These are phyloP conservation scores for Theileria orientalis DNA, from an alignment of 169 alveolate genomes.

Conservation along the genomic window DNA sequence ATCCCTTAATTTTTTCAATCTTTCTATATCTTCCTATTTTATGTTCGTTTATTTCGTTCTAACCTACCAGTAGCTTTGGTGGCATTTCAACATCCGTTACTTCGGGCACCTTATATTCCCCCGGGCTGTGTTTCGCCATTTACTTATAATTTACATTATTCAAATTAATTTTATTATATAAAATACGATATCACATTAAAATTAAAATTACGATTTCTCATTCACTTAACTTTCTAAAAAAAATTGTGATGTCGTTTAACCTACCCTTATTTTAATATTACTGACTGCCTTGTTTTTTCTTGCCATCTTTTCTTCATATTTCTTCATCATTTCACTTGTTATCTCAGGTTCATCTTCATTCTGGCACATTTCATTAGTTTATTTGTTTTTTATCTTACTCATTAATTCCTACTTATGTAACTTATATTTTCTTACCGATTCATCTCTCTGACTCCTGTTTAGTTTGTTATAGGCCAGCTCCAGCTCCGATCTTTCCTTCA, in stretches of 20 bases:
- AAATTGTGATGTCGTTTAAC: not conserved
- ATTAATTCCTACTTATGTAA: not conserved
- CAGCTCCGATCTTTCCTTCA: constrained; percentile 29
- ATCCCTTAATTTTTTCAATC: constrained; percentile 32
- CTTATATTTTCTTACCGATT: constrained; percentile 11
- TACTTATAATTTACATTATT: not conserved
- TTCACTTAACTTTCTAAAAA: constrained; percentile 12
- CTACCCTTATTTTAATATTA: constrained; percentile 2
- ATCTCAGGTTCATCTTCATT: constrained; percentile 6
- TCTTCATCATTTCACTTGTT: constrained; percentile 32
- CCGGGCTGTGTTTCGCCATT: not conserved
- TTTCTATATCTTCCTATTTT: constrained; percentile 42
- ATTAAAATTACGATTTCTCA: not conserved
- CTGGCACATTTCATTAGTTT: not conserved
- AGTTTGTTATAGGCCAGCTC: constrained; percentile 20
- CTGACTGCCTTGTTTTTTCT: constrained; percentile 10
- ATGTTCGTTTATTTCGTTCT: not conserved
- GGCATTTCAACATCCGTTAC: constrained; percentile 55
- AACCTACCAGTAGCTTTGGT: constrained; percentile 35
- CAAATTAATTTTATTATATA: not conserved
- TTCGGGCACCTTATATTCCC: constrained; percentile 19
- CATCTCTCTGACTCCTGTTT: constrained; percentile 14
- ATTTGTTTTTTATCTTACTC: not conserved
- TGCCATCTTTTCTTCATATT: constrained; percentile 31
- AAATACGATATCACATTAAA: constrained; percentile 6